Conservation (phyloP, 2,329 filamentous ascomycete genomes). For the Hypoxylon sp. region DNA sequence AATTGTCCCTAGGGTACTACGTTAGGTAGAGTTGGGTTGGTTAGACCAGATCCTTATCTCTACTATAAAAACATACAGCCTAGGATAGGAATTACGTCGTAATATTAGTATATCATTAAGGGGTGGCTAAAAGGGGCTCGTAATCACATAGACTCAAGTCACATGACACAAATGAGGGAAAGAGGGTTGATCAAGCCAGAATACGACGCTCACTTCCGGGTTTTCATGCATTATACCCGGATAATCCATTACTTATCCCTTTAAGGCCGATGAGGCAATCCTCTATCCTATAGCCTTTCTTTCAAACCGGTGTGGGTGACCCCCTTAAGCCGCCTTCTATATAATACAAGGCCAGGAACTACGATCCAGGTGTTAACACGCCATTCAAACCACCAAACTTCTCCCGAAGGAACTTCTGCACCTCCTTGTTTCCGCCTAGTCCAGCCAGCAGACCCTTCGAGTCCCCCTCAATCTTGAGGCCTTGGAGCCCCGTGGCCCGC, state of each 20-base stretch:
- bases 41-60: background rate
- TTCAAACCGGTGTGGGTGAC: background rate
- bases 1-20: background rate
- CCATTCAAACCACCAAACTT: slow-evolving; percentile 53
- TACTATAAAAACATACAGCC: background rate
- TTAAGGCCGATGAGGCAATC: slow-evolving; percentile 18
- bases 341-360: background rate
- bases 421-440: slow-evolving; percentile 54
- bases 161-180: background rate
- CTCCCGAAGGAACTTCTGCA: slow-evolving; percentile 55
- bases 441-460: slow-evolving; percentile 49
- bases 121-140: background rate
- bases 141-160: background rate
- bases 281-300: background rate
- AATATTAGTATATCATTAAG: background rate
- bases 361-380: slow-evolving; percentile 15
- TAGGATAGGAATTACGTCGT: background rate
- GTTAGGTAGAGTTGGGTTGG: background rate
- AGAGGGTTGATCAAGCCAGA: background rate
- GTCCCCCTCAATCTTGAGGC: slow-evolving; percentile 60
- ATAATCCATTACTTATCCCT: background rate
- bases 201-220: background rate
- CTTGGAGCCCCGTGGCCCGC: slow-evolving; percentile 66
- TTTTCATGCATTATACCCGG: background rate
- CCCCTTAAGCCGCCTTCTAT: background rate